Base-by-base conservation (phyloP, 805 yeast species). In the Pichia scutulata region DNA sequence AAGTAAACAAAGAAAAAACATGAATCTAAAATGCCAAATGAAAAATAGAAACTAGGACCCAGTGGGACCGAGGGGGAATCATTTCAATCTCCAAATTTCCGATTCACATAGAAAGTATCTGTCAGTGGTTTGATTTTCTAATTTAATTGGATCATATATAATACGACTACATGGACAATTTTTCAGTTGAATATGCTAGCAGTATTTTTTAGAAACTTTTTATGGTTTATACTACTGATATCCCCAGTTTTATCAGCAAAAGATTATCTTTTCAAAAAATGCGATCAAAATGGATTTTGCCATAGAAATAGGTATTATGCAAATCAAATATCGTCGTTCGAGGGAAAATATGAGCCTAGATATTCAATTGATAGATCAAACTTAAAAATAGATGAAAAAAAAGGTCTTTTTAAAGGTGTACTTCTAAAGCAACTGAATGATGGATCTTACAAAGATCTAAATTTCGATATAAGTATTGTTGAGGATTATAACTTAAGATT, bases 221-320 rank as follows among this genome's bases (percentile, higher is more conserved):
- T 41, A 33, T 26, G 44, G 25, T 25, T 43, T 8, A 28, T 47
- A 24, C 8, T 41, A 23, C 33, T 12, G 23, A 22, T 19, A 7
- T 24, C 30, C 2, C 46, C 49, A 3, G 48, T 55, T 12, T 33
- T 41, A 12, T 77, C 76, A 1, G 89, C 82, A 39, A 82, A 84
- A 57, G 80, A 77, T 3, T 80, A 82, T 55, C 46, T 88, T 49
- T 85, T 89, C 72, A 86, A 88, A 62, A 78, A 73, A 14, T 90
- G 98, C 65, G 79, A 73, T 7, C 83, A 85, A 59, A 77, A 89
- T 18, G 95, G 96, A 7, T 89, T 90, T 62, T 90, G 98, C 23
- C 33, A 74, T 46, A 75, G 98, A 65, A 87, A 90, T 60, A 71
- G 92, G 49, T 80, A 78, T 51, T 88, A 77, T 61, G 86, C 88